These are phyloP conservation scores for Madurella mycetomatis DNA, from an alignment of 2,329 filamentous ascomycete genomes.

Conservation along the genomic window DNA sequence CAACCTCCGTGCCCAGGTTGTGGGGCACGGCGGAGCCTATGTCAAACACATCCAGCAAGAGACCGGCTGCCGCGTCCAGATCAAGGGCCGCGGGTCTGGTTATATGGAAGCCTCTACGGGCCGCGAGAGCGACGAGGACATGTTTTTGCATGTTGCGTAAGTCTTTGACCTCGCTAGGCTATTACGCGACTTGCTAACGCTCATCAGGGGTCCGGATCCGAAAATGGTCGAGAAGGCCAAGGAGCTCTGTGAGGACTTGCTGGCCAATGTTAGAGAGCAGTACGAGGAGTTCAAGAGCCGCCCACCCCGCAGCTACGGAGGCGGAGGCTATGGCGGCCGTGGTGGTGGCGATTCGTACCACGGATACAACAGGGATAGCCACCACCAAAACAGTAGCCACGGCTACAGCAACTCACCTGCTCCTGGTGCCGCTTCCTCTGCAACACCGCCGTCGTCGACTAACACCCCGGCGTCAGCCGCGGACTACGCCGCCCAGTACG, in stretches of 20 bases:
- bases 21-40: conserved; percentile 88
- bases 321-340: conserved; percentile 34
- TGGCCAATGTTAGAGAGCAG: conserved; percentile 80
- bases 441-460: conserved; percentile 39
- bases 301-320: conserved; percentile 55
- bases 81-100: conserved; percentile 92
- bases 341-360: conserved; percentile 37
- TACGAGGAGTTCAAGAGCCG: conserved; percentile 89
- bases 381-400: conserved; percentile 36
- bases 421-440: conserved; percentile 34
- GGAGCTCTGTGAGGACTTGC: conserved; percentile 80
- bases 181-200: conserved; percentile 31
- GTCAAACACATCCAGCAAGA: conserved; percentile 98
- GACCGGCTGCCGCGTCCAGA: conserved; percentile 92
- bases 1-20: conserved; percentile 92
- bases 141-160: conserved; percentile 95
- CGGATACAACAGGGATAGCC: conserved; percentile 28
- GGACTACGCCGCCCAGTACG: conserved; percentile 78
- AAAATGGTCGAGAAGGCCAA: conserved; percentile 83
- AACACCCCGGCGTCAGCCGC: conserved; percentile 40
- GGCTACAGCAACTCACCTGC: conserved; percentile 38
- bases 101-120: conserved; percentile 89
- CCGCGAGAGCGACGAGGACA: conserved; percentile 86
- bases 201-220: conserved; percentile 72
- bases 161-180: conserved; percentile 31